Evolutionary conservation across 2,329 filamentous ascomycete genomes (phyloP), one percentile per base, ranked within the genome.

Genomic region (Talaromyces sp.): DNA sequence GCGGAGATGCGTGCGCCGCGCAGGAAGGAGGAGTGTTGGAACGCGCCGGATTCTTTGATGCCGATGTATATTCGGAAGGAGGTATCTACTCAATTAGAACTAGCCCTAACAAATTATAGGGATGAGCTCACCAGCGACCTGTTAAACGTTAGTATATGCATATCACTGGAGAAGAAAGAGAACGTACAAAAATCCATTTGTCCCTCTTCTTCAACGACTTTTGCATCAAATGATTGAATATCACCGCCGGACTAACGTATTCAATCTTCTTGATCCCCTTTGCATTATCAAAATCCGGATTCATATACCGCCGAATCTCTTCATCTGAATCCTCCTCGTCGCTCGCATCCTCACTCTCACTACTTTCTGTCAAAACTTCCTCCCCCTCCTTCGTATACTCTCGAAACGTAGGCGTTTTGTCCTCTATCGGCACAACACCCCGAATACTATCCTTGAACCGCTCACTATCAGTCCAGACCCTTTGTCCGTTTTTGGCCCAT

Each of bases 1-100:
- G 93, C 89, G 0, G 89, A 87, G 61, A 97, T 93, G 13, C 93
- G 87, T 10, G 89, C 85, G 27, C 93, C 93, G 68, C 93, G 91
- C 1, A 97, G 83, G 72, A 97, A 97, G 0, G 91, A 95, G 13
- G 90, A 93, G 77, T 97, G 93, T 72, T 97, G 93, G 72, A 97
- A 97, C 4, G 91, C 88, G 11, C 93, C 93, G 3, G 88, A 90
- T 75, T 91, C 88, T 73, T 97, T 97, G 80, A 97, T 95, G 58
- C 93, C 93, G 38, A 97, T 88, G 75, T 96, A 97, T 0, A 97
- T 82, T 1, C 76, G 75, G 53, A 93, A 95, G 1, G 86, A 89
- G 1, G 91, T 94, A 77, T 97, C 93, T 27, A 91, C 29, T 36
- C 19, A 19, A 3, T 36, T 8, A 36, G 27, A 51, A 31, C 22